Conservation (phyloP, 2,329 filamentous ascomycete genomes). For the Exophiala sp. region DNA sequence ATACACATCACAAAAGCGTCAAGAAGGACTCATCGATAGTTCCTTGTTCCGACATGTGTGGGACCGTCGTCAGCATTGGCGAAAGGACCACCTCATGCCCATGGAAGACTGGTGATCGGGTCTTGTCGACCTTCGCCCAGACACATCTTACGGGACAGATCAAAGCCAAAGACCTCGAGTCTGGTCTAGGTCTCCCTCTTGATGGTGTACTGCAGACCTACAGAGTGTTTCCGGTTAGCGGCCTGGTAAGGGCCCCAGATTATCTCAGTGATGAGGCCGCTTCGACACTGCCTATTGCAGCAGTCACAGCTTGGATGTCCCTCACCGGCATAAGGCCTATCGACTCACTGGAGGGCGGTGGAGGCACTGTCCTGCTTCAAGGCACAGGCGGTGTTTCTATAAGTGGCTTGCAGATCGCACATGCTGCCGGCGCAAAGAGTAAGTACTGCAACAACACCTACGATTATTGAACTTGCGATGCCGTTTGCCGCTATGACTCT, state of each 20-base stretch:
- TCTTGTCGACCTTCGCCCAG: slow-evolving; percentile 38
- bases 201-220: slow-evolving; percentile 43
- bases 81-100: slow-evolving; percentile 32
- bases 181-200: slow-evolving; percentile 30
- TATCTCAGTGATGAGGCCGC: slow-evolving; percentile 40
- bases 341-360: slow-evolving; percentile 39
- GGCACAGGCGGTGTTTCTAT: slow-evolving; percentile 47
- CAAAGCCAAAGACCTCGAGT: slow-evolving; percentile 33
- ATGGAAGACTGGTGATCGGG: slow-evolving; percentile 36
- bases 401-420: slow-evolving; percentile 43
- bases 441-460: slow-evolving; percentile 31
- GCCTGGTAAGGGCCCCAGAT: slow-evolving; percentile 38
- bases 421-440: slow-evolving; percentile 44
- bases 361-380: slow-evolving; percentile 38
- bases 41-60: slow-evolving; percentile 32
- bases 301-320: slow-evolving; percentile 47
- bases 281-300: slow-evolving; percentile 41
- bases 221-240: slow-evolving; percentile 40
- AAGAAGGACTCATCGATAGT: slow-evolving; percentile 21
- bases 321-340: slow-evolving; percentile 46
- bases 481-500: too few relatives aligned
- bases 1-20: slow-evolving; percentile 18
- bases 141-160: slow-evolving; percentile 39
- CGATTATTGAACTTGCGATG: background rate
- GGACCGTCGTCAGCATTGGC: slow-evolving; percentile 35